These are phyloP conservation scores for Pythium vanterpoolii DNA, from an alignment of 352 stramenopile species.

Conservation along the genomic window DNA sequence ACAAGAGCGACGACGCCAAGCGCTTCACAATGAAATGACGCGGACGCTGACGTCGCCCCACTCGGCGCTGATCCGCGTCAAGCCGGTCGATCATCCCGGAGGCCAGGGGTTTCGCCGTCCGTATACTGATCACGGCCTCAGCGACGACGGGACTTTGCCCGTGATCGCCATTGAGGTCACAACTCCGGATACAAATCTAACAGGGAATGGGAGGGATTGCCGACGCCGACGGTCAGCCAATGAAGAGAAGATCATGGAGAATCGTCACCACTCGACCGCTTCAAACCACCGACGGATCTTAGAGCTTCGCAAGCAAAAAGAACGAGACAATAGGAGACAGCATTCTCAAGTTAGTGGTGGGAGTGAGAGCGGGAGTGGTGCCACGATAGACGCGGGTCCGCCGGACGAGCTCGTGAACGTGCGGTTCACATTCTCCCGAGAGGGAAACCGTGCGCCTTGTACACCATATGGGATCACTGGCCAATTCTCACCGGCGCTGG, in stretches of 20 bases:
- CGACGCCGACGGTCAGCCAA: slow-evolving; percentile 22
- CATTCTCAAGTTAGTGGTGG: neutral
- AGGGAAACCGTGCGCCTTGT: slow-evolving; percentile 13
- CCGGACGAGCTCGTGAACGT: slow-evolving; percentile 39
- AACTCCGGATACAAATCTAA: neutral
- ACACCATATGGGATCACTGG: slow-evolving; percentile 24
- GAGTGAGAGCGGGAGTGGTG: neutral
- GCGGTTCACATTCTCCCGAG: slow-evolving; percentile 53
- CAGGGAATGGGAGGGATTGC: neutral
- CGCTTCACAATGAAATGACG: slow-evolving; percentile 51
- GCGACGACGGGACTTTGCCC: neutral
- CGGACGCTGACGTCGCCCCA: slow-evolving; percentile 46
- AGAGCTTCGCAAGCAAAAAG: slow-evolving; percentile 42
- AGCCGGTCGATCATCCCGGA: neutral
- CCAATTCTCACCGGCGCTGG: slow-evolving; percentile 50
- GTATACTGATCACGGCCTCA: neutral
- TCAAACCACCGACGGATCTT: slow-evolving; percentile 60
- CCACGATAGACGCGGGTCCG: slow-evolving; percentile 20
- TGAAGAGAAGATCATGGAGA: neutral
- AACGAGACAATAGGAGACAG: neutral
- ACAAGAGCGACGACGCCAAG: slow-evolving; percentile 45
- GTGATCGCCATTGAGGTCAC: slow-evolving; percentile 17
- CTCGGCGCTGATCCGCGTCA: slow-evolving; percentile 28
- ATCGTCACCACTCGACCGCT: slow-evolving; percentile 28
- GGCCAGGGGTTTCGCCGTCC: neutral